Percentiles rank a stretch among this genome's conserved stretches.
Evolutionary conservation across 345 rosid species (phyloP).

Genomic region (Cardamine resedifolia): DNA sequence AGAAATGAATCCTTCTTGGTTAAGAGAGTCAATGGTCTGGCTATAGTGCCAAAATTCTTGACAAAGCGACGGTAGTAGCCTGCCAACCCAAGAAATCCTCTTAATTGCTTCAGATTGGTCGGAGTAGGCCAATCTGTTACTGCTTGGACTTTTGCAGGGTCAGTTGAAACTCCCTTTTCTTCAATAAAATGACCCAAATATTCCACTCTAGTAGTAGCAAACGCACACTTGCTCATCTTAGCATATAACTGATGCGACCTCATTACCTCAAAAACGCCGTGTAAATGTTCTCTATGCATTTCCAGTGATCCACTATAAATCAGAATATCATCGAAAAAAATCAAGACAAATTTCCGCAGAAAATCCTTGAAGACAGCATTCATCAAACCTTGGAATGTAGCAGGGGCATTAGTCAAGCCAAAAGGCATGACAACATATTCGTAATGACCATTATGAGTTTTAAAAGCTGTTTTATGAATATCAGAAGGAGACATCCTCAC

Average conservation of each 20-base stretch:
- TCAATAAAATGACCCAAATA: no score
- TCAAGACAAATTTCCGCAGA: fast-evolving
- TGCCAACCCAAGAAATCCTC: no score
- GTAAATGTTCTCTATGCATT: fast-evolving
- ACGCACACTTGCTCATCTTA: no score
- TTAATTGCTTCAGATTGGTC: no score
- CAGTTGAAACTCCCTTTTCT: no score
- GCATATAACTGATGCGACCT: no score
- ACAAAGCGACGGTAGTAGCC: no score
- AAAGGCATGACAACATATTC: fast-evolving
- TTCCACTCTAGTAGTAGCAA: no score
- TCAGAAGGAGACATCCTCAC: fast-evolving
- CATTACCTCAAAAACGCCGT: fast-evolving
- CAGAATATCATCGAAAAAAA: neutral
- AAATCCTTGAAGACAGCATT: fast-evolving
- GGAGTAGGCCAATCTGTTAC: no score
- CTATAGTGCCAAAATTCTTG: neutral
- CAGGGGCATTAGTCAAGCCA: neutral
- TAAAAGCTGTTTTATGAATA: neutral
- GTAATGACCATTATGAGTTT: neutral
- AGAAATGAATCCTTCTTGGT: neutral
- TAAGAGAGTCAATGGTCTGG: neutral
- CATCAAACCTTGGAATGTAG: fast-evolving
- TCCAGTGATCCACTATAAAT: fast-evolving
- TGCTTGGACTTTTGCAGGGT: no score